phyloP scores from a whole-genome alignment of 1,284 basidiomycete species.

The Porogramme epimiltina region DNA sequence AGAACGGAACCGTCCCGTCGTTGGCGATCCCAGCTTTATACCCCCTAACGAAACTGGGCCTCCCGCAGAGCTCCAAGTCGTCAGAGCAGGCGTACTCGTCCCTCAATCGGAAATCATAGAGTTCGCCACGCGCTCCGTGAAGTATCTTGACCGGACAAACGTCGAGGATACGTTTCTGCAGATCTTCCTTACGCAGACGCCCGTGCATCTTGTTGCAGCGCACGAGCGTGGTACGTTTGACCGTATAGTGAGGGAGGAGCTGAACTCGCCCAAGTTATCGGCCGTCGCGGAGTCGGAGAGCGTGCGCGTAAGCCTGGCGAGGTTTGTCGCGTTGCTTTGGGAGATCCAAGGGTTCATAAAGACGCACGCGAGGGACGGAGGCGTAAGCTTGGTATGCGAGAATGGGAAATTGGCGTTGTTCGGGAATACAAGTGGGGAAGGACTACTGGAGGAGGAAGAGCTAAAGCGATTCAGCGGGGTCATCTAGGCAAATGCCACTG shows the following conservation, averaged over 20 bases:
- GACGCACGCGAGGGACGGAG: conserved; percentile 42
- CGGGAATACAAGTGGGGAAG: conserved; percentile 4
- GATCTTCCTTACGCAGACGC: conserved; percentile 58
- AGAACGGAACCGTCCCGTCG: conserved; percentile 37
- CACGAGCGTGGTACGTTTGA: conserved; percentile 48
- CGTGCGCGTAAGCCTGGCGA: conserved; percentile 32
- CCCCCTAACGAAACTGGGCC: neutral
- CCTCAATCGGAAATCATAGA: conserved; percentile 48
- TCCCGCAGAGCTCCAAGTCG: conserved; percentile 37
- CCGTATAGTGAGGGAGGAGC: conserved; percentile 42
- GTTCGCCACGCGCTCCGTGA: conserved; percentile 45
- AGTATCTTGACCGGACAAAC: conserved; percentile 21
- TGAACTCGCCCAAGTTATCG: conserved; percentile 29
- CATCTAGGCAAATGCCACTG: too few relatives aligned
- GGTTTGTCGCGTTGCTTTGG: conserved; percentile 46
- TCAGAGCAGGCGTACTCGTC: conserved; percentile 41
- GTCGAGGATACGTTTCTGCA: conserved; percentile 47
- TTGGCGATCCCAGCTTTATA: conserved; percentile 17
- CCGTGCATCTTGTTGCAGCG: conserved; percentile 49
- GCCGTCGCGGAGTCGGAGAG: conserved; percentile 31
- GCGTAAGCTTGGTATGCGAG: conserved; percentile 31
- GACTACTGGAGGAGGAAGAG: conserved; percentile 2
- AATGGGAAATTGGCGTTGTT: conserved; percentile 14
- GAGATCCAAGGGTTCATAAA: conserved; percentile 44
- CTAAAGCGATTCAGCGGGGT: neutral